Base-by-base conservation (phyloP, 768 basidiomycete genomes). In the Coprinopsis strossmayeri region DNA sequence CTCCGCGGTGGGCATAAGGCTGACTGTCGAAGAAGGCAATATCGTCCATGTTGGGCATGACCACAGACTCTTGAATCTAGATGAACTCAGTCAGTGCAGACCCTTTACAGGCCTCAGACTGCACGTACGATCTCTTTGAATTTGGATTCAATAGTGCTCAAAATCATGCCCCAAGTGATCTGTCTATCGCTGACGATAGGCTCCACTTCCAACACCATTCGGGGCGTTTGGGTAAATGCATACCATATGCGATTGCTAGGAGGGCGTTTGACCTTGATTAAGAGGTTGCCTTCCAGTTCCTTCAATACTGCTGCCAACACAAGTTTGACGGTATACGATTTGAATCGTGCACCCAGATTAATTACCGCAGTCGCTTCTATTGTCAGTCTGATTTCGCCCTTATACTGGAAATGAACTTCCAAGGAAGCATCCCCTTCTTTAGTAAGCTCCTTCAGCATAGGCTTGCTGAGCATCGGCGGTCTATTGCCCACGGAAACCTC, bases 11-110 rank as follows among this genome's bases (percentile, higher is more conserved):
- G 44, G 60, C 57, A 57, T 77, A 84, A 2, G 61, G 57, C 2
- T 59, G 59, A 28, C 87, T 94, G 63, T 96, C 87, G 62, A 95
- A 98, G 75, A 93, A 97, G 11, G 93, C 76, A 51, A 98, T 87
- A 59, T 99, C 96, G 63, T 99, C 96, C 92, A 97, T 96, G 66
- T 96, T 91, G 3, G 96, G 96, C 62, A 94, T 69, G 17, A 99
- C 96, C 17, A 98, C 79, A 0, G 93, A 93, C 56, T 99, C 95
- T 57, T 81, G 77, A 49, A 98, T 89, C 94, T 98, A 58, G 15
- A 46, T 51, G 5, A 25, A 41, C 15, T 23, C 28, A 20, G n/a
- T 45, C 30, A 32, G 34, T n/a, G n/a, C n/a, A n/a, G n/a, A n/a
- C n/a, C n/a, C n/a, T n/a, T n/a, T n/a, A n/a, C n/a, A n/a, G n/a